Evolutionary conservation across 768 basidiomycete species (phyloP).

Genomic region (Suillus subluteus): DNA sequence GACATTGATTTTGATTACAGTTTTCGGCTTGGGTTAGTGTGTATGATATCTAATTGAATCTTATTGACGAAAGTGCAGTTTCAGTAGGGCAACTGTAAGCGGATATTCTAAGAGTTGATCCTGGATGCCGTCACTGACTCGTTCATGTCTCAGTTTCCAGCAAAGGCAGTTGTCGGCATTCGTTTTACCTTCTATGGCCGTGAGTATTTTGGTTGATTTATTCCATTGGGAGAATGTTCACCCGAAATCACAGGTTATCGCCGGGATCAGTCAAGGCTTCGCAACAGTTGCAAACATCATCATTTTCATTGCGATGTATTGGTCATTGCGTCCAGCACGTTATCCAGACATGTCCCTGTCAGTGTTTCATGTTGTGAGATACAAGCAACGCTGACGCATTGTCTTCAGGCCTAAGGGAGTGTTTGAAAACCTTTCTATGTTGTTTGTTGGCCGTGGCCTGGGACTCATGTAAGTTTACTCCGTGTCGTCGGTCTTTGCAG

Average conservation of each 20-base stretch:
- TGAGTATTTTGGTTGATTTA: constrained; percentile 8
- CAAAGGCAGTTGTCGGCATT: constrained; percentile 28
- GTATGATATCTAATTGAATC: not conserved
- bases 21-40: constrained; percentile 32
- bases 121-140: constrained; percentile 18
- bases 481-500: not conserved
- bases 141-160: constrained; percentile 19
- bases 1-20: constrained; percentile 21
- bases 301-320: constrained; percentile 20
- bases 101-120: not conserved
- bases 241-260: constrained; percentile 15
- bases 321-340: constrained; percentile 23
- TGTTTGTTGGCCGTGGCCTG: constrained; percentile 26
- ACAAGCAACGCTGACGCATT: not conserved
- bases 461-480: constrained; percentile 26
- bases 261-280: constrained; percentile 17
- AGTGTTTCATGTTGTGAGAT: constrained; percentile 3
- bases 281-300: constrained; percentile 18
- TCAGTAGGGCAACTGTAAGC: constrained; percentile 30
- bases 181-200: constrained; percentile 22
- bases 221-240: not conserved
- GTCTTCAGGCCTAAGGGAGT: constrained; percentile 18
- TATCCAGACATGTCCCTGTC: constrained; percentile 23
- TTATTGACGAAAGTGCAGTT: constrained; percentile 18
- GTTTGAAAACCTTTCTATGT: not conserved